Evolutionary conservation across 2,329 filamentous ascomycete genomes (phyloP).

Genomic region (Domatiomyces catenatus): DNA sequence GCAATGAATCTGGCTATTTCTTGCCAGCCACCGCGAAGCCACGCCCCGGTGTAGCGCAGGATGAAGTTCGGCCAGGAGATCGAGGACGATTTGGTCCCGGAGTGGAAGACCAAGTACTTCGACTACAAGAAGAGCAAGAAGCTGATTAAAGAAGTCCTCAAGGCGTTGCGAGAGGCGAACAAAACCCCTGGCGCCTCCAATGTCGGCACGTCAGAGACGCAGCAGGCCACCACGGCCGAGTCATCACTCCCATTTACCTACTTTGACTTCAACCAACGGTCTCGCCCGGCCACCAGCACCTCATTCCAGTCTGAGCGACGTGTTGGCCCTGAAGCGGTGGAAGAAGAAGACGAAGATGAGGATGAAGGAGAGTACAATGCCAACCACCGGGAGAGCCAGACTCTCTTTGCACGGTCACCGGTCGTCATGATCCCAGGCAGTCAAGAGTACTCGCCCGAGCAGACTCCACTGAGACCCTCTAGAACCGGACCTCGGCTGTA

Average conservation of each 20-base stretch:
- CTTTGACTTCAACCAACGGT: constrained; percentile 14
- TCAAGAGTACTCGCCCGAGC: constrained; percentile 12
- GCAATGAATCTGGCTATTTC: not conserved
- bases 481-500: constrained; percentile 33
- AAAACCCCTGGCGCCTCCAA: constrained; percentile 28
- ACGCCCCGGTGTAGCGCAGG: not conserved
- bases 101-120: constrained; percentile 89
- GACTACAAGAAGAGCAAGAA: constrained; percentile 94
- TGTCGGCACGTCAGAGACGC: not conserved
- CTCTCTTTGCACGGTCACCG: constrained; percentile 19
- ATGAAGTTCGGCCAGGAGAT: constrained; percentile 38
- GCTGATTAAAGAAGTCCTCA: constrained; percentile 66
- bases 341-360: constrained; percentile 8
- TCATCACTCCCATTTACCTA: constrained; percentile 12
- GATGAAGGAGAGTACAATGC: constrained; percentile 5
- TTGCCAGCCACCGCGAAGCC: not conserved
- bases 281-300: constrained; percentile 3
- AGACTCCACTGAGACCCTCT: constrained; percentile 1
- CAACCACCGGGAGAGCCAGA: constrained; percentile 15
- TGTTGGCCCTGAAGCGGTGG: constrained; percentile 7
- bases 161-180: constrained; percentile 50
- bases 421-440: constrained; percentile 26
- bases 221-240: not conserved
- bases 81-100: constrained; percentile 74
- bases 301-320: constrained; percentile 5